Conservation (phyloP, 2,329 filamentous ascomycete species). For the Exophiala bonariae region DNA sequence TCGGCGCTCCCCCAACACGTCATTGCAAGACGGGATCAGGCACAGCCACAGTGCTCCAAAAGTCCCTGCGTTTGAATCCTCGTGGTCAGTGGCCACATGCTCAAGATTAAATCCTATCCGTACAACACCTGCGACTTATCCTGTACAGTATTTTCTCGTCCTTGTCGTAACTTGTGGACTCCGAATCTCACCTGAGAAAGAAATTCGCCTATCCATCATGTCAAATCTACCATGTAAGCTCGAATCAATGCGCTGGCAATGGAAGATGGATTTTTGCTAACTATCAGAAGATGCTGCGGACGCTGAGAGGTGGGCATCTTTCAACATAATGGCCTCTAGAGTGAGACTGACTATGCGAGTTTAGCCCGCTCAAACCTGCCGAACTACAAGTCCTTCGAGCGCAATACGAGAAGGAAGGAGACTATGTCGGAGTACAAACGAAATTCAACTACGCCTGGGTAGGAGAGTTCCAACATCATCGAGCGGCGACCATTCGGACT, state of each 20-base stretch:
- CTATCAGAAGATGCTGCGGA: slow-evolving; percentile 80
- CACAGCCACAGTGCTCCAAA: too few species aligned
- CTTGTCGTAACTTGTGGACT: too few species aligned
- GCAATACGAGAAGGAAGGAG: slow-evolving; percentile 96
- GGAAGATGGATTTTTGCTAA: slow-evolving; percentile 5
- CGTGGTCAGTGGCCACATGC: neutral
- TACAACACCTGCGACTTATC: neutral
- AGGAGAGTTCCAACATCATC: slow-evolving; percentile 32
- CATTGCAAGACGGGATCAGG: neutral
- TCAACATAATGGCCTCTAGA: neutral
- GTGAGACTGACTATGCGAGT: slow-evolving; percentile 8
- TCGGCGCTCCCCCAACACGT: neutral
- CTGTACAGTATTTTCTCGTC: neutral
- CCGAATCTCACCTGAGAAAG: too few species aligned
- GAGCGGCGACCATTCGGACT: too few species aligned
- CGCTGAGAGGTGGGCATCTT: slow-evolving; percentile 74
- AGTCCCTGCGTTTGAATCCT: too few species aligned
- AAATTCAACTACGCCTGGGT: slow-evolving; percentile 99
- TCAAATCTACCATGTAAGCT: slow-evolving; percentile 53
- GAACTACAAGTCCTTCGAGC: slow-evolving; percentile 90
- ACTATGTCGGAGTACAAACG: slow-evolving; percentile 94
- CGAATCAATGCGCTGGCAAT: neutral
- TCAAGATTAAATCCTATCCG: slow-evolving; percentile 10
- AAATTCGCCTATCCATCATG: too few species aligned
- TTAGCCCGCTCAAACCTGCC: slow-evolving; percentile 80